Base-by-base conservation (phyloP, 345 rosid species). In the Euphorbia pulcherrima region DNA sequence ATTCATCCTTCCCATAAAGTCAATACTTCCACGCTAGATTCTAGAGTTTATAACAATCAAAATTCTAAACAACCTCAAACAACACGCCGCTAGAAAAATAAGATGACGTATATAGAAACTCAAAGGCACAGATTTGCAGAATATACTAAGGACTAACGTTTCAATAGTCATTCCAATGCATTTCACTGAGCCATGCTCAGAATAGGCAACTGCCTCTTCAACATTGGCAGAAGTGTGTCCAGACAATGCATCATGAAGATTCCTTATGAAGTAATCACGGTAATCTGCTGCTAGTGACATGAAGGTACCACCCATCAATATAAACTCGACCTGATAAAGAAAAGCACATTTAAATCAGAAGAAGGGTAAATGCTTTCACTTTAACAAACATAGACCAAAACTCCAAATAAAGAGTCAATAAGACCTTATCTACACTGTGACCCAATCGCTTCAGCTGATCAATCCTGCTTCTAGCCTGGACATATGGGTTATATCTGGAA, bases 91-190 rank as follows among this genome's bases (percentile, higher is more conserved):
- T n/a, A 8, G 28, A n/a, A 52, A 44, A 7, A 18, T 29, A 16
- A 41, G 24, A 55, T 13, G 13, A 28, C 28, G 20, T 30, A 68
- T 20, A 27, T 35, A 29, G 14, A 59, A 35, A 20, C 14, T 56
- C 13, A 57, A 61, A 33, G 29, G 10, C 33, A 23, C n/a, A 12
- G 30, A 78, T 18, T n/a, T 21, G 60, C 21, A 37, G 41, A 62
- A 48, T 28, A 57, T 44, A 80, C 92, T n/a, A n/a, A n/a, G n/a
- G n/a, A n/a, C n/a, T 88, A 83, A 94, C 99, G 99, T 92, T 81
- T 95, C 97, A 68, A 95, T 92, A 0, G 97, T 95, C 99, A 95
- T 95, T 81, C 99, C 99, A 50, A 92, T 95, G 79, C 99, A 95
- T 83, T 95, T 95, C 13, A 84, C 84, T 4, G 94, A 87, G 76